These are phyloP conservation scores for Termitomyces sp. DNA, from an alignment of 768 basidiomycete species.

Conservation along the genomic window DNA sequence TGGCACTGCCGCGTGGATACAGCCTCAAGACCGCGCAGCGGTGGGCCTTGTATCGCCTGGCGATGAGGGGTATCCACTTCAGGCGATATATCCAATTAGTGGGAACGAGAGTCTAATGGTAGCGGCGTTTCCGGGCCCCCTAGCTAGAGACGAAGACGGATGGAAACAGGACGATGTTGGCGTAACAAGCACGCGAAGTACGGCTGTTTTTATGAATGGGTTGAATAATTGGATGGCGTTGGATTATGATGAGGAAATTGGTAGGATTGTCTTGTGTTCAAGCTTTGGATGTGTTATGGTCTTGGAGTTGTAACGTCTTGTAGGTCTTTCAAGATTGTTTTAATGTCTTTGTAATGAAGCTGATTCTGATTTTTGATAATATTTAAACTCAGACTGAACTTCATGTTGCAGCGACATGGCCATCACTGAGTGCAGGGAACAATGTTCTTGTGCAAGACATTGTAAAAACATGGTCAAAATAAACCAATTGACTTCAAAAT, in stretches of 20 bases:
- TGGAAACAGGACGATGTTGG: background rate
- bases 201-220: constrained; percentile 25
- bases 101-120: constrained; percentile 32
- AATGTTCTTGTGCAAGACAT: no score
- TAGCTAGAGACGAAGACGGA: constrained; percentile 10
- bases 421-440: no score
- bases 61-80: constrained; percentile 16
- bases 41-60: constrained; percentile 27
- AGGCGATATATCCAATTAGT: constrained; percentile 6
- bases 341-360: no score
- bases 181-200: constrained; percentile 9
- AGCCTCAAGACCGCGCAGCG: constrained; percentile 41
- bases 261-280: constrained; percentile 48
- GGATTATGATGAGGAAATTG: constrained; percentile 56
- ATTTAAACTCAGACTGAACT: no score
- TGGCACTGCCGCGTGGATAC: constrained; percentile 61
- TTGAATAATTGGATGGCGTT: constrained; percentile 47
- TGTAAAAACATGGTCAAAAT: no score
- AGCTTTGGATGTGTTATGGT: constrained; percentile 41
- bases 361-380: no score
- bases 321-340: background rate
- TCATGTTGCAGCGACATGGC: no score
- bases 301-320: constrained; percentile 24
- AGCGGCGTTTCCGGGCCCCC: constrained; percentile 45
- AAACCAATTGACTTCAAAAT: no score